Evolutionary conservation across 768 basidiomycete species (phyloP).

Genomic region (Gloeopeniophorella convolvens): DNA sequence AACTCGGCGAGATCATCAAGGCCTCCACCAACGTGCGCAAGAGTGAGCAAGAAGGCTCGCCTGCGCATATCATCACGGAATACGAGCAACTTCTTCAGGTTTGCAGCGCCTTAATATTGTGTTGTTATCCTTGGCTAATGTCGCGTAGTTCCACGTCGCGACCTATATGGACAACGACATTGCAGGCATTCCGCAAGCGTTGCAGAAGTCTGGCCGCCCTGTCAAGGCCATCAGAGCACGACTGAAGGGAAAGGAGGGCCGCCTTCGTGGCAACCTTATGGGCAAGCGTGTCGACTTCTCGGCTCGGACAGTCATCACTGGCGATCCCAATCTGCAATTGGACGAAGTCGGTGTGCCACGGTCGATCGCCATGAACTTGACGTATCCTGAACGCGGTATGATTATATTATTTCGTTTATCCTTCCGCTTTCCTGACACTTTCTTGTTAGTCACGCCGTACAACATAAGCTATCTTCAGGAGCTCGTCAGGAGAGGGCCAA

Average conservation of each 20-base stretch:
- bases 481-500: slow-evolving; percentile 91
- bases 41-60: slow-evolving; percentile 94
- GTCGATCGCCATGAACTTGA: slow-evolving; percentile 96
- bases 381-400: slow-evolving; percentile 92
- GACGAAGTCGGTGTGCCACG: slow-evolving; percentile 96
- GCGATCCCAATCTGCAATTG: slow-evolving; percentile 93
- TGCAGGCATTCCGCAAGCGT: slow-evolving; percentile 93
- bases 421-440: slow-evolving; percentile 10
- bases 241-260: slow-evolving; percentile 97
- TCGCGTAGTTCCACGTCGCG: slow-evolving; percentile 85
- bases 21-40: slow-evolving; percentile 87
- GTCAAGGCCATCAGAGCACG: slow-evolving; percentile 98
- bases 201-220: slow-evolving; percentile 95
- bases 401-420: background rate
- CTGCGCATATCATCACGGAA: slow-evolving; percentile 91
- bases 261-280: slow-evolving; percentile 97
- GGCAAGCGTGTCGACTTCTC: slow-evolving; percentile 99
- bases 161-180: slow-evolving; percentile 99
- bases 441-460: slow-evolving; percentile 79
- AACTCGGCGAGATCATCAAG: slow-evolving; percentile 94
- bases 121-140: background rate
- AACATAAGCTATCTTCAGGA: slow-evolving; percentile 94
- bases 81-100: slow-evolving; percentile 96
- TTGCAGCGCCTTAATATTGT: slow-evolving; percentile 21
- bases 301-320: slow-evolving; percentile 97